Evolutionary conservation across 2,329 filamentous ascomycete genomes (phyloP), one percentile per base, ranked within the genome.

Genomic region (Arthrobotrys pseudoclavata): DNA sequence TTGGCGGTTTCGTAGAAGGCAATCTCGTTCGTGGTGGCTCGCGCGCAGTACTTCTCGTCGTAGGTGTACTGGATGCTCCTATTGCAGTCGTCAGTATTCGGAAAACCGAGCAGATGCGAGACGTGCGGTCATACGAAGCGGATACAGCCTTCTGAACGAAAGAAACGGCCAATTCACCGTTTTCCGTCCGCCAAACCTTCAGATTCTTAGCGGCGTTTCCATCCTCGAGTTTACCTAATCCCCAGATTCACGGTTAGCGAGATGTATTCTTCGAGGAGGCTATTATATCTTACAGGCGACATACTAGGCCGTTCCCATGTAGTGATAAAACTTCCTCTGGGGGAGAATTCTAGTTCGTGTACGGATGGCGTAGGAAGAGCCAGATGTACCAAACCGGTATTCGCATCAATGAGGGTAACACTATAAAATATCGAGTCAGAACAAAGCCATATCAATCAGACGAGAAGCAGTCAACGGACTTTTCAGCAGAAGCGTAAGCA

Each of bases 121-220:
- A 24, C n/a, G n/a, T 52, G 22, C 45, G 26, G n/a, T 18, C 67
- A 34, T 72, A 78, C 95, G 95, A 98, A 82, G 94, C 93, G 53
- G 92, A 93, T 86, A 97, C 93, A 80, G 90, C 92, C 87, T 97
- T 97, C 85, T 99, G 96, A 80, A 99, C 96, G 84, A 96, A 99
- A 82, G 94, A 95, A 53, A 97, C 88, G 31, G 94, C 90, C 82
- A 91, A 87, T 85, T 88, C 88, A 55, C 89, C 85, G 12, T 87
- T 84, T 7, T 92, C 89, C 40, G 92, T 94, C 83, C 90, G 90
- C 96, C 96, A 99, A 81, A 99, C 91, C 87, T 97, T 98, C 80
- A 99, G 87, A 84, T 99, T 99, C 89, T 97, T 97, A 81, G 90
- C 91, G 53, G 96, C 94, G 84, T 97, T 93, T 71, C 96, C 96